These are phyloP conservation scores for Leccinum fallax DNA, from an alignment of 1,284 basidiomycete genomes.

Conservation along the genomic window DNA sequence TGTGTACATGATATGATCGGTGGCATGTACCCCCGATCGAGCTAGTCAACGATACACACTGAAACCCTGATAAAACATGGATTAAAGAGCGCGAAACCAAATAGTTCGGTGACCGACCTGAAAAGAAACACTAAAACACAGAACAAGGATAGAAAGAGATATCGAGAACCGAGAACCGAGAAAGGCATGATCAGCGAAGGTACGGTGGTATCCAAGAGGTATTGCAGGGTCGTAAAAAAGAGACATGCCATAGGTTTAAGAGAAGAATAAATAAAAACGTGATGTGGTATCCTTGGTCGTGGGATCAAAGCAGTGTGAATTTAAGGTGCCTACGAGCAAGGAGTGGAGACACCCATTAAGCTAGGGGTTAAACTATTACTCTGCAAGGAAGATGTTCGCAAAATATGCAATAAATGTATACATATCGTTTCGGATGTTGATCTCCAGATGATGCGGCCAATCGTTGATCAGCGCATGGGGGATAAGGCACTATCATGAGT, in stretches of 20 bases:
- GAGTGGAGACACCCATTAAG: constrained; percentile 21
- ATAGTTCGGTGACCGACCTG: constrained; percentile 1
- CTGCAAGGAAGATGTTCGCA: constrained; percentile 19
- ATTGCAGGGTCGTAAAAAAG: constrained; percentile 19
- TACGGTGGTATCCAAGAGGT: constrained; percentile 31
- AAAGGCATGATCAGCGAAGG: constrained; percentile 4
- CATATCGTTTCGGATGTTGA: constrained; percentile 14
- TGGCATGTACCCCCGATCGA: constrained; percentile 13
- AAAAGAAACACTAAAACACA: constrained; percentile 9
- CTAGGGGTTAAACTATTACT: constrained; percentile 23
- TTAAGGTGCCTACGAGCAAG: constrained; percentile 11
- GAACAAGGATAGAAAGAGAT: constrained; percentile 5
- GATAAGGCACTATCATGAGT: constrained; percentile 26
- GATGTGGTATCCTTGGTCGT: constrained; percentile 19
- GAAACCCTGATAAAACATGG: constrained; percentile 9
- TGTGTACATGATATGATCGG: constrained; percentile 13
- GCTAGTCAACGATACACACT: constrained; percentile 18
- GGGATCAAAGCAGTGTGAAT: constrained; percentile 10
- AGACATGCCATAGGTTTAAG: constrained; percentile 14
- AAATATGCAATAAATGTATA: constrained; percentile 33
- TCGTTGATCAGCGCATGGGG: not conserved
- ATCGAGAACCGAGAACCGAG: constrained; percentile 1
- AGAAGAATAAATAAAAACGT: constrained; percentile 14
- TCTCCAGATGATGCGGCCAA: constrained; percentile 1
- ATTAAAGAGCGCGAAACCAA: constrained; percentile 3